Base-by-base conservation (phyloP, 1,284 basidiomycete species). In the Acaromyces ingoldii region DNA sequence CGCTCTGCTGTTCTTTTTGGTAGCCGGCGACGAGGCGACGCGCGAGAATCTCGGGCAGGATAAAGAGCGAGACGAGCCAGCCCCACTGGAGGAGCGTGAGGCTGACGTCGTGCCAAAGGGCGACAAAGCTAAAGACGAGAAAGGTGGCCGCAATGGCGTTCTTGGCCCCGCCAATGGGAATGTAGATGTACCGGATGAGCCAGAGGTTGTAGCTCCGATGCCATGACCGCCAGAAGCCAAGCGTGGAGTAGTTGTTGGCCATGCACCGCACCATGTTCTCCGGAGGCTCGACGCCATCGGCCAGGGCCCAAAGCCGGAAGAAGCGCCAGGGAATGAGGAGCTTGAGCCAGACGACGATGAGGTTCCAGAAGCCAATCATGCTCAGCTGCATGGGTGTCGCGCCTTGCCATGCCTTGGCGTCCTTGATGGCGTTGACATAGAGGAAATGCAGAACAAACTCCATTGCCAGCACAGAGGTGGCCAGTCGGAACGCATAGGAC, bases 261-360 rank as follows among this genome's bases (percentile, higher is more conserved):
- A 97, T 88, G 73, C 95, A 97, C 13, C 95, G 82, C 4, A 99
- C 83, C 95, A 98, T 96, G 75, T 99, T 99, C 76, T 99, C 95
- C 0, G 91, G 95, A 1, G 91, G 86, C 65, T 97, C 90, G 28
- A 97, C 82, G 0, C 89, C 89, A 73, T 92, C 90, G 11, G 84
- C 74, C 30, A 98, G 79, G 0, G 92, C 87, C 92, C 93, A 98
- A 3, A 97, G 78, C 1, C 95, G 85, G 80, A 98, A 98, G 80
- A 95, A 93, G 7, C 93, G 83, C 95, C 95, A 98, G 0, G 92
- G 90, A 13, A 97, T 83, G 28, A 97, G 81, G n/a, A 97, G 83
- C 90, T 98, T 98, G 13, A 97, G 79, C 93, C 95, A 98, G 0
- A 97, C 89, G 37, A 96, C 81, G 39, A 95, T 87, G 51, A 97